These are phyloP conservation scores for Aspergillus quadricinctus DNA, from an alignment of 2,329 filamentous ascomycete species.

Conservation along the genomic window DNA sequence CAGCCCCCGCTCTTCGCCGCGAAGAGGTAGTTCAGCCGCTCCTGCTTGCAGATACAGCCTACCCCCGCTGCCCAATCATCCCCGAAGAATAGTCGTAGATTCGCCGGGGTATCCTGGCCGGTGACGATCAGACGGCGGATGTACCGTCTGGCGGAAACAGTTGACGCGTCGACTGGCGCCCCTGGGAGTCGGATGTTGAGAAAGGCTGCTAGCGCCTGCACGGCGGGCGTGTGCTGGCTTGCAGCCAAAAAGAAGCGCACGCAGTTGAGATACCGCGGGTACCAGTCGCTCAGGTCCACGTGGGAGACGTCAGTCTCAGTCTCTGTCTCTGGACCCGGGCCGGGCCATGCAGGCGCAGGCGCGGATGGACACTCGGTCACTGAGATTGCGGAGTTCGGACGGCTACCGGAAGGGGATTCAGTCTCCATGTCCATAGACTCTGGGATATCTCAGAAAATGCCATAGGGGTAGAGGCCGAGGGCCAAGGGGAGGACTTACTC, in stretches of 20 bases:
- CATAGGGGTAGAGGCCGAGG: constrained; percentile 11
- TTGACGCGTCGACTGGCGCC: constrained; percentile 1
- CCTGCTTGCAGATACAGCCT: constrained; percentile 76
- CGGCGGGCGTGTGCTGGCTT: constrained; percentile 71
- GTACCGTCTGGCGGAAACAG: constrained; percentile 74
- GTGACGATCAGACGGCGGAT: constrained; percentile 91
- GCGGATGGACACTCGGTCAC: constrained; percentile 1
- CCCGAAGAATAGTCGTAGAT: constrained; percentile 89
- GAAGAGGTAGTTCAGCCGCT: constrained; percentile 90
- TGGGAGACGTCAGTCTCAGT: constrained; percentile 35
- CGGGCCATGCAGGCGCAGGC: constrained; percentile 4
- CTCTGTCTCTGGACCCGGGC: constrained; percentile 1
- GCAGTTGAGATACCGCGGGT: constrained; percentile 81
- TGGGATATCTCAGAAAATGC: constrained; percentile 44
- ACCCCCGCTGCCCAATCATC: constrained; percentile 79
- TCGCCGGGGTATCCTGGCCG: constrained; percentile 76
- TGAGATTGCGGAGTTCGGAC: constrained; percentile 9
- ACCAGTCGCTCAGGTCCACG: constrained; percentile 75
- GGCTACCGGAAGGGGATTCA: constrained; percentile 26
- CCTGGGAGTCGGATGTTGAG: constrained; percentile 88
- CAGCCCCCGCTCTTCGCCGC: constrained; percentile 88
- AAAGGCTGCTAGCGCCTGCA: constrained; percentile 83
- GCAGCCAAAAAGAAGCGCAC: constrained; percentile 83
- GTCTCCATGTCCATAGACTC: constrained; percentile 24
- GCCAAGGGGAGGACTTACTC: constrained; percentile 20